Evolutionary conservation across 2,329 filamentous ascomycete genomes (phyloP).

Genomic region (Dactylella cylindrospora): DNA sequence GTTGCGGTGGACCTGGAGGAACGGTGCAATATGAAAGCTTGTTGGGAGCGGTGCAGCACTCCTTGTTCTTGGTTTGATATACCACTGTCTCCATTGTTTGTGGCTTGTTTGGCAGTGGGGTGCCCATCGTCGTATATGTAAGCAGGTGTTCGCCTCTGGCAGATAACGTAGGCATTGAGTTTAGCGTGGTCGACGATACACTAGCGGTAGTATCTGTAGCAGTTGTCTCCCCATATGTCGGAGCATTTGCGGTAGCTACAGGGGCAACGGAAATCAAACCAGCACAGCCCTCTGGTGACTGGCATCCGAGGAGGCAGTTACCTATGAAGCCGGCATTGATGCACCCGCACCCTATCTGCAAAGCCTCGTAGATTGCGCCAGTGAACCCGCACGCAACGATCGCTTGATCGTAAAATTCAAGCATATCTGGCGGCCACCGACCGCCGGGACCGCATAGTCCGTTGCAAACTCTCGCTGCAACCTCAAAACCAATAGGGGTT

Average conservation of each 20-base stretch:
- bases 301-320: conserved; percentile 7
- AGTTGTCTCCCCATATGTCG: neutral
- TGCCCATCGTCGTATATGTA: conserved; percentile 1
- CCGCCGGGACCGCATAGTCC: conserved; percentile 6
- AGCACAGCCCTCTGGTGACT: conserved; percentile 9
- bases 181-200: neutral
- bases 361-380: neutral
- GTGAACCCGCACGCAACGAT: neutral
- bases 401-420: neutral
- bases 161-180: neutral
- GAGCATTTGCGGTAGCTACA: neutral
- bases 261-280: neutral
- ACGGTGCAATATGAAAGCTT: conserved; percentile 25
- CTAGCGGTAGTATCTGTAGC: neutral
- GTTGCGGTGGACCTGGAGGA: conserved; percentile 23
- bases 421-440: conserved; percentile 5
- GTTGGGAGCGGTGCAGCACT: conserved; percentile 20
- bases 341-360: conserved; percentile 27
- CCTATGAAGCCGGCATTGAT: conserved; percentile 20
- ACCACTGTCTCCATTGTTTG: conserved; percentile 11
- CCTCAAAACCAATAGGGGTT: too few relatives aligned
- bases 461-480: conserved; percentile 9
- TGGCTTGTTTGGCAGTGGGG: neutral
- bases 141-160: neutral
- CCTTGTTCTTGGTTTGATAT: conserved; percentile 2